Evolutionary conservation across 176 grass and related monocot species (phyloP), one percentile per base, ranked within the genome.

Genomic region (Avena insularis): DNA sequence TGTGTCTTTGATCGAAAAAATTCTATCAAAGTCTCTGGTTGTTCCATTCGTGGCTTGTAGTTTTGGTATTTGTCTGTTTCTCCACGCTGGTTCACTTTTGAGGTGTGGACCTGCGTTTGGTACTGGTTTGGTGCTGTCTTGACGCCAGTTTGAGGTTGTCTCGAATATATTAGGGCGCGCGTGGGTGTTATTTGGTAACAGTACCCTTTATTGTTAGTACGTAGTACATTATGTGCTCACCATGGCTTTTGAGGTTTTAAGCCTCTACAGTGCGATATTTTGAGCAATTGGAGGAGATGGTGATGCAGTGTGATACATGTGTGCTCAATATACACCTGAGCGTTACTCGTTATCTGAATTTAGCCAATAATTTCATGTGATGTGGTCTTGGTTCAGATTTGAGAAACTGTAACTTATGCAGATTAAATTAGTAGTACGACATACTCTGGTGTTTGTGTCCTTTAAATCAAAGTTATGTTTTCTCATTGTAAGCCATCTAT

Each of bases 11-110:
- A n/a, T 77, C 13, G 36, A 43, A 43, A 43, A 9, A 66, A 49
- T 1, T 51, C 68, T 45, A 51, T 77, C 59, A 54, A 54, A 20
- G 12, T 15, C 40, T 23, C 38, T 57, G 40, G 51, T 75, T 84
- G 82, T 84, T 88, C 86, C 86, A 81, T 81, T 20, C 86, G 82
- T 82, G 77, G 9, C 25, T 60, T 14, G 40, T 70, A 19, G 68
- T 88, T 85, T 91, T 88, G 33, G 86, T 85, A 85, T 62, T 77
- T 85, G 27, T 50, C 79, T 35, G 49, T 9, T 81, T 88, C 90
- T 80, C 76, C 58, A 68, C 36, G 77, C 17, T 77, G 19, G 68
- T 70, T 51, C 59, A 16, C 81, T 76, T 84, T 36, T 48, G 58
- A 27, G 76, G 16, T 46, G 58, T 85, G 86, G 77, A 77, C 76